A percentile compares a stretch with the other conserved stretches of the same genome.
phyloP scores from a whole-genome alignment of 441 rosid genomes.

The Eutrema salsugineum region DNA sequence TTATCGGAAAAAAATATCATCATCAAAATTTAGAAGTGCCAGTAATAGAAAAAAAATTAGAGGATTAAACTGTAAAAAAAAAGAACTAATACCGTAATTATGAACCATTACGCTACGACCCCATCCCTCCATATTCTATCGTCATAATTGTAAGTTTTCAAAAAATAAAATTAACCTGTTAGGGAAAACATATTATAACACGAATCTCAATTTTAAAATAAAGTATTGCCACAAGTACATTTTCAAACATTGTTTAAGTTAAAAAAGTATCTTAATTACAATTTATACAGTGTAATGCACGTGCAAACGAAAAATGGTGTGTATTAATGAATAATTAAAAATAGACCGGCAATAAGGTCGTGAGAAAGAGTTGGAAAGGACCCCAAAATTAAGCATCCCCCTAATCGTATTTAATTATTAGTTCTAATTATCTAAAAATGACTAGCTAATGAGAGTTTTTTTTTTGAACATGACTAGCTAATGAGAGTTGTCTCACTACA shows the following conservation, averaged over 20 bases:
- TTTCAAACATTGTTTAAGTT: background rate
- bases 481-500: slow-evolving; percentile 25
- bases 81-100: background rate
- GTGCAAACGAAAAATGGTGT: slow-evolving; percentile 13
- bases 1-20: no score
- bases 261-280: background rate
- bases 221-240: slow-evolving; percentile 19
- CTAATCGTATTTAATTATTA: background rate
- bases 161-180: background rate
- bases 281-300: slow-evolving; percentile 12
- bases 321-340: background rate
- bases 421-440: background rate
- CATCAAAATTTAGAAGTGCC: background rate
- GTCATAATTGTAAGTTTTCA: background rate
- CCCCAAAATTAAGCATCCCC: slow-evolving; percentile 2
- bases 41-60: background rate
- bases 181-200: background rate
- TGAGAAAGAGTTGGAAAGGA: slow-evolving; percentile 26
- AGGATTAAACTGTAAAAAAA: no score
- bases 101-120: background rate
- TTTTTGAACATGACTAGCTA: background rate
- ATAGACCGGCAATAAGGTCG: slow-evolving; percentile 19
- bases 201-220: background rate
- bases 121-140: background rate
- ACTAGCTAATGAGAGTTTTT: slow-evolving; percentile 6